phyloP scores from a whole-genome alignment of 2,329 filamentous ascomycete genomes.

The Dothistroma pini region DNA sequence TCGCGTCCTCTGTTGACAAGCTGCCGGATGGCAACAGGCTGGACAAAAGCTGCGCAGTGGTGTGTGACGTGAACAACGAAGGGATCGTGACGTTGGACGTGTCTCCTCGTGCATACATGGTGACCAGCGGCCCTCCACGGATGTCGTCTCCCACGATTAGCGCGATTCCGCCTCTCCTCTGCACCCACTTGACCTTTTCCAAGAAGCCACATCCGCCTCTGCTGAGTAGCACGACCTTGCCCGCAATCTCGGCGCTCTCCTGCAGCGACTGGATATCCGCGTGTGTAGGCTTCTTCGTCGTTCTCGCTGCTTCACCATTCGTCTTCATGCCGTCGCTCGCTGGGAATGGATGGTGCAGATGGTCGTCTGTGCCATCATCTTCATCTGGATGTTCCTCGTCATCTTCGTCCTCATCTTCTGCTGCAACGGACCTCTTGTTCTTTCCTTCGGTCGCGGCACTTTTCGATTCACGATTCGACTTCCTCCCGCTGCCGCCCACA shows the following conservation, averaged over 20 bases:
- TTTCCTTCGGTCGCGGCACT: slow-evolving; percentile 17
- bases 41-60: slow-evolving; percentile 87
- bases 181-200: slow-evolving; percentile 96
- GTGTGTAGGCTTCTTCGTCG: slow-evolving; percentile 49
- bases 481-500: slow-evolving; percentile 18
- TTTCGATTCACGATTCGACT: slow-evolving; percentile 17
- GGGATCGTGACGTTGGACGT: slow-evolving; percentile 94
- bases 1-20: slow-evolving; percentile 42
- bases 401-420: slow-evolving; percentile 38
- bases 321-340: slow-evolving; percentile 40
- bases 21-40: slow-evolving; percentile 73
- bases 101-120: slow-evolving; percentile 98
- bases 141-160: slow-evolving; percentile 93
- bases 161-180: slow-evolving; percentile 81
- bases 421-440: slow-evolving; percentile 19
- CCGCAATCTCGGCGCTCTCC: slow-evolving; percentile 85
- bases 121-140: slow-evolving; percentile 81
- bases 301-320: slow-evolving; percentile 34
- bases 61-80: slow-evolving; percentile 90
- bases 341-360: slow-evolving; percentile 62
- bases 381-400: slow-evolving; percentile 45
- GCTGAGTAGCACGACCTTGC: slow-evolving; percentile 87
- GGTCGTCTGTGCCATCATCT: slow-evolving; percentile 80
- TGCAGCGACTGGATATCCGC: slow-evolving; percentile 90
- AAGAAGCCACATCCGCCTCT: slow-evolving; percentile 93